These are phyloP conservation scores for Talaromyces nanjingensis DNA, from an alignment of 495 filamentous ascomycete genomes.

Conservation along the genomic window DNA sequence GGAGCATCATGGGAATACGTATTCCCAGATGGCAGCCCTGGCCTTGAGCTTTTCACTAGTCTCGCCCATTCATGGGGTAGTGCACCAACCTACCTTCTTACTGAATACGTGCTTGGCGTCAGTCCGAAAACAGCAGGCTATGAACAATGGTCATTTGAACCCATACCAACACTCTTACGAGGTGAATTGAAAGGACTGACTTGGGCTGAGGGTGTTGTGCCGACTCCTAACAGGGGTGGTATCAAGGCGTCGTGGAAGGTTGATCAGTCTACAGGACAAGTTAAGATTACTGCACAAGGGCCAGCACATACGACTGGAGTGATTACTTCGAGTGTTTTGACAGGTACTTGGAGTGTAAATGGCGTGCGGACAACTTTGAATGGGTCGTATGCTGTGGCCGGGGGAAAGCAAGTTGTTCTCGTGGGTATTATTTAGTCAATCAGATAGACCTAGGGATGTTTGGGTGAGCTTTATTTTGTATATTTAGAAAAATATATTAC, in stretches of 20 bases:
- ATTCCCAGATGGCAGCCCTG: background rate
- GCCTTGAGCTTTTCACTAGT: background rate
- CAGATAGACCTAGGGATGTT: background rate
- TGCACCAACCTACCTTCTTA: background rate
- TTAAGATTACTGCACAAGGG: background rate
- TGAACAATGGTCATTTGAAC: background rate
- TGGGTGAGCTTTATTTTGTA: background rate
- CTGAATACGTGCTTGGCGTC: background rate
- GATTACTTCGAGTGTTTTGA: background rate
- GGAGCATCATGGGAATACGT: background rate
- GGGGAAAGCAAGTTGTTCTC: background rate
- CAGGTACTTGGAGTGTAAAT: background rate
- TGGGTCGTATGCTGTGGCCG: background rate
- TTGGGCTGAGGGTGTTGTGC: background rate
- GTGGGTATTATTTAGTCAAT: background rate
- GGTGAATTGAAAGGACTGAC: background rate
- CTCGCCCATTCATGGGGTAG: background rate
- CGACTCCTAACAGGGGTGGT: background rate
- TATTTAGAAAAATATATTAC: background rate
- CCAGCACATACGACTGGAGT: background rate
- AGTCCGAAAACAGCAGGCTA: background rate
- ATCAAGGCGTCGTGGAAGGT: background rate
- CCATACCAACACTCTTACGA: background rate
- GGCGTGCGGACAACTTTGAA: background rate
- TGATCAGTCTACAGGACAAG: background rate